Evolutionary conservation across 2,329 filamentous ascomycete species (phyloP).

Genomic region (Orbilia javanica): DNA sequence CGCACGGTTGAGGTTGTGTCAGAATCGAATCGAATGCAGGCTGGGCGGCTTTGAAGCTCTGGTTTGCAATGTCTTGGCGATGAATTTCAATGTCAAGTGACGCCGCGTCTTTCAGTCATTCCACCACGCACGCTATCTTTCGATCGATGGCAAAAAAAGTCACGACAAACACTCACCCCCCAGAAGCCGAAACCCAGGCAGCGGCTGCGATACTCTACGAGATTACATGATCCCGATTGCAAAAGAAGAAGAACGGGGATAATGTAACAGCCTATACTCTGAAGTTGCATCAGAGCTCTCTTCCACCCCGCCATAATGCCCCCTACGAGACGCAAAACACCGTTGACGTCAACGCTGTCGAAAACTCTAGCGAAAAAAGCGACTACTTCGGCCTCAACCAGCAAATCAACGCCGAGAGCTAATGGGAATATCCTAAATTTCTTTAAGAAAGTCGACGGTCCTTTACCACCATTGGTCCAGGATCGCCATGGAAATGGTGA

Average conservation of each 20-base stretch:
- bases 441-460: slow-evolving; percentile 56
- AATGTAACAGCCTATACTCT: slow-evolving; percentile 18
- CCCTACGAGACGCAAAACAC: slow-evolving; percentile 47
- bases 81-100: slow-evolving; percentile 56
- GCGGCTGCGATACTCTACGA: background rate
- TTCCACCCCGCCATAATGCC: slow-evolving; percentile 30
- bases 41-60: slow-evolving; percentile 31
- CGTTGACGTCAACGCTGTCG: slow-evolving; percentile 32
- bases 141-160: slow-evolving; percentile 18
- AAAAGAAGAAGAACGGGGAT: background rate
- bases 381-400: slow-evolving; percentile 15
- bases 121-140: slow-evolving; percentile 2
- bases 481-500: slow-evolving; percentile 48
- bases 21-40: slow-evolving; percentile 16
- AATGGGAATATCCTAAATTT: slow-evolving; percentile 56
- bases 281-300: slow-evolving; percentile 22
- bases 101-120: slow-evolving; percentile 37
- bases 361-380: slow-evolving; percentile 38
- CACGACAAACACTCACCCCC: slow-evolving; percentile 7
- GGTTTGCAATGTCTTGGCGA: slow-evolving; percentile 50
- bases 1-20: slow-evolving; percentile 7
- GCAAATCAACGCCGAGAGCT: slow-evolving; percentile 21
- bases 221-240: background rate
- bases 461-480: slow-evolving; percentile 32
- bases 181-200: background rate